A percentile compares a stretch with the other conserved stretches of the same genome.
Conservation (phyloP, 257 asterid genomes). For the Capsicum rhomboideum region DNA sequence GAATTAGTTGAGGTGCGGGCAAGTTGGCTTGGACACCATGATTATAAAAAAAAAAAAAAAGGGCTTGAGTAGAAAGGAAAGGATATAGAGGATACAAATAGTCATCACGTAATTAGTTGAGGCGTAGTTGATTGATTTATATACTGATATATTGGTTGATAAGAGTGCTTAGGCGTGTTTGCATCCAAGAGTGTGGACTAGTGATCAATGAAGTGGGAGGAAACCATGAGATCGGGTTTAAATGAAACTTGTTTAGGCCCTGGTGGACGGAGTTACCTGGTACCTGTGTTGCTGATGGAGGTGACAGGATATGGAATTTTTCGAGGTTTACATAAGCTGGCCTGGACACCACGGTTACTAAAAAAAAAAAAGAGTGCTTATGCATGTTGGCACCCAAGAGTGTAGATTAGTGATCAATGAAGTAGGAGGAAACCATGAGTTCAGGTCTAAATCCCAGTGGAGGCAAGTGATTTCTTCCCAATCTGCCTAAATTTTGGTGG, state of each 20-base stretch:
- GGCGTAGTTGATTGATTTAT: background rate
- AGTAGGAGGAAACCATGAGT: background rate
- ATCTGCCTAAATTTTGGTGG: background rate
- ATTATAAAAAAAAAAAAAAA: background rate
- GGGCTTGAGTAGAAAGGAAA: background rate
- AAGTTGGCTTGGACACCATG: background rate
- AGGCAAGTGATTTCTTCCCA: background rate
- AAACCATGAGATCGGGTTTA: background rate
- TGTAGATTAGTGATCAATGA: background rate
- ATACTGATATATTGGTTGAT: background rate
- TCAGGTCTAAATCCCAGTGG: background rate
- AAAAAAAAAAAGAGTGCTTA: no score
- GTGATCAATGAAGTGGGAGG: background rate
- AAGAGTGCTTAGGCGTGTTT: background rate
- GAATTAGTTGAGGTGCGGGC: background rate
- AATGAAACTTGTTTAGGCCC: background rate
- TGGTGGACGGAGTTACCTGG: background rate
- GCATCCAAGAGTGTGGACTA: background rate
- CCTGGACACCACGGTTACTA: no score
- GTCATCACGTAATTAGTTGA: no score
- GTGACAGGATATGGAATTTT: background rate
- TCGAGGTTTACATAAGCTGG: no score
- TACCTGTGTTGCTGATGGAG: background rate
- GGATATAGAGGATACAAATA: background rate
- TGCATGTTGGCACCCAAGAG: background rate